These are phyloP conservation scores for Eucalyptus lansdowneana DNA, from an alignment of 345 rosid genomes.

Conservation along the genomic window DNA sequence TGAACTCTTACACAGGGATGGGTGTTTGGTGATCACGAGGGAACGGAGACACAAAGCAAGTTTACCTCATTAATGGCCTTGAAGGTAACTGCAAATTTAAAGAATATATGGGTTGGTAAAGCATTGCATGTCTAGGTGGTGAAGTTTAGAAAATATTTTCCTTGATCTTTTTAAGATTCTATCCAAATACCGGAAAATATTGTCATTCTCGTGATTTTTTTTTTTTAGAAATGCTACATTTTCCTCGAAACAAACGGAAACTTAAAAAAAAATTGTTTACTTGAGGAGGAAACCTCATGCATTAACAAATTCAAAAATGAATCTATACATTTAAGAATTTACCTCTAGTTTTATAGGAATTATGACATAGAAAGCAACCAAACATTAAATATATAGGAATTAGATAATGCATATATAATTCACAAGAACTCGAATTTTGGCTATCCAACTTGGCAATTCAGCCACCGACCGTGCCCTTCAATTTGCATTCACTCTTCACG, in stretches of 20 bases:
- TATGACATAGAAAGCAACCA: background rate
- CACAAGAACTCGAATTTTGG: background rate
- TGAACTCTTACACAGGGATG: no score
- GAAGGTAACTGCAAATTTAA: background rate
- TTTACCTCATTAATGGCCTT: background rate
- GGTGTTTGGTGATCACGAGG: no score
- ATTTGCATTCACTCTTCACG: background rate
- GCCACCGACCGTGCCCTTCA: background rate
- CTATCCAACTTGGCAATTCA: background rate
- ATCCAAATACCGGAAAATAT: no score
- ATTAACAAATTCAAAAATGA: background rate
- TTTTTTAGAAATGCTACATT: no score
- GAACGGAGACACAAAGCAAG: background rate
- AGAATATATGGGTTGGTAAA: background rate
- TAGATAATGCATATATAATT: background rate
- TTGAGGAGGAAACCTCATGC: background rate
- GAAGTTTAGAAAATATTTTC: background rate
- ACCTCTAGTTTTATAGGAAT: background rate
- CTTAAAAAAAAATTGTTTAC: background rate
- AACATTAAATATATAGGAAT: background rate
- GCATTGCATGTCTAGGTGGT: background rate
- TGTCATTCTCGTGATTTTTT: no score
- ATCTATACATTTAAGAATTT: background rate
- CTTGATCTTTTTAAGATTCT: no score
- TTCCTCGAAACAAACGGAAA: fast-evolving